phyloP scores from a whole-genome alignment of 2,329 filamentous ascomycete genomes.

The Fusarium poae region DNA sequence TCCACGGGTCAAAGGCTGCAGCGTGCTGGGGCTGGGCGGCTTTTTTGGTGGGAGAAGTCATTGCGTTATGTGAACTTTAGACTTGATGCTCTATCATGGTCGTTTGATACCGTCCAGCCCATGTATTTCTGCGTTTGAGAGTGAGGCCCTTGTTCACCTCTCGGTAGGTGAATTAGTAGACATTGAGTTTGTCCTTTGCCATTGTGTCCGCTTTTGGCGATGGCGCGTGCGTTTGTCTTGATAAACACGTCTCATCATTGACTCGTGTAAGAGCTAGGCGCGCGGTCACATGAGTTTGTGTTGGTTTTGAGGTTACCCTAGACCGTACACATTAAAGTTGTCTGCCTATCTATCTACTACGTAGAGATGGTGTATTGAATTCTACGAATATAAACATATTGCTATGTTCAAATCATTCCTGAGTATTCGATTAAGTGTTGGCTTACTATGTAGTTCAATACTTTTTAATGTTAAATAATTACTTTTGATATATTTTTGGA shows the following conservation, averaged over 20 bases:
- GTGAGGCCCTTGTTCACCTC: background rate
- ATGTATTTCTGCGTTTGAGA: background rate
- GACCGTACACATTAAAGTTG: background rate
- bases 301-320: conserved; percentile 6
- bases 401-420: background rate
- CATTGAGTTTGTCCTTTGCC: conserved; percentile 27
- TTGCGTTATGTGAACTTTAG: background rate
- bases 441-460: background rate
- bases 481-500: background rate
- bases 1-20: conserved; percentile 74
- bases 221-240: conserved; percentile 40
- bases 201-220: conserved; percentile 34
- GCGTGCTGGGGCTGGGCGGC: conserved; percentile 59
- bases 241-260: conserved; percentile 32
- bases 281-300: conserved; percentile 47
- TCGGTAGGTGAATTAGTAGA: background rate
- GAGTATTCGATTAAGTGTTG: too few species aligned
- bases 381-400: background rate
- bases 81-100: background rate
- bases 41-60: conserved; percentile 41
- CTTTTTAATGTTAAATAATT: background rate
- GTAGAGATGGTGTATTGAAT: background rate
- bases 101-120: background rate
- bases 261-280: conserved; percentile 36
- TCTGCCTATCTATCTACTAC: background rate